Conservation (phyloP, 2,329 filamentous ascomycete species). For the Penicillium polonicum region DNA sequence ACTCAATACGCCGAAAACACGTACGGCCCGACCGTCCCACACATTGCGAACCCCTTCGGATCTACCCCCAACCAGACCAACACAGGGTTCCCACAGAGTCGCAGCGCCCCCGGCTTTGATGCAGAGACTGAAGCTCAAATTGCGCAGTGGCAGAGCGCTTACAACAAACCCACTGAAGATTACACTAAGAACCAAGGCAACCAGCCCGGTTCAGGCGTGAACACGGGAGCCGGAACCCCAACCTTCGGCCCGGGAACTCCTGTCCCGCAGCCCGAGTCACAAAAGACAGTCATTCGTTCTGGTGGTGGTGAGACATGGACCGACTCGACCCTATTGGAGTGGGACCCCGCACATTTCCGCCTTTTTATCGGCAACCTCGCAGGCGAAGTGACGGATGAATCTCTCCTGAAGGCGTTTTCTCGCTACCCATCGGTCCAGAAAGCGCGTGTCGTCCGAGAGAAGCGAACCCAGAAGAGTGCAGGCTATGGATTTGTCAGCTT, state of each 20-base stretch:
- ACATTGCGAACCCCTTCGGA: conserved; percentile 80
- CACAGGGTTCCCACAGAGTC: conserved; percentile 33
- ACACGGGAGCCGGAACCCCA: conserved; percentile 30
- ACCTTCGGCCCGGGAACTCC: conserved; percentile 46
- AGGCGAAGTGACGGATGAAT: conserved; percentile 95
- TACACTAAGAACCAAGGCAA: conserved; percentile 27
- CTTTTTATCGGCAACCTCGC: conserved; percentile 96
- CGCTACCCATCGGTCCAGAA: conserved; percentile 87
- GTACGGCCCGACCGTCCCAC: conserved; percentile 58
- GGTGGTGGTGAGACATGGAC: conserved; percentile 93
- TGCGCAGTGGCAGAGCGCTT: conserved; percentile 91
- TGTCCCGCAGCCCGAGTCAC: conserved; percentile 46
- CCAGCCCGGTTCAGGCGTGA: conserved; percentile 39
- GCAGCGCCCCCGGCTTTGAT: conserved; percentile 52
- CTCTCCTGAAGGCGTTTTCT: conserved; percentile 87
- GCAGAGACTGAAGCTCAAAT: conserved; percentile 88
- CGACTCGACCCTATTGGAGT: conserved; percentile 84
- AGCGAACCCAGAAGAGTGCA: conserved; percentile 92
- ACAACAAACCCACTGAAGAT: conserved; percentile 53
- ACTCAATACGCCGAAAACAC: conserved; percentile 48
- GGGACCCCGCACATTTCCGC: conserved; percentile 91
- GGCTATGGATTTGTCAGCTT: conserved; percentile 97
- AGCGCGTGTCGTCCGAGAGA: conserved; percentile 90
- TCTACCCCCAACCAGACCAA: conserved; percentile 39
- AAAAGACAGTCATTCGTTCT: conserved; percentile 82